A percentile compares a stretch with the other conserved stretches of the same genome.
Evolutionary conservation across 179 eudicot species (phyloP).

Genomic region (Beta corolliflora): DNA sequence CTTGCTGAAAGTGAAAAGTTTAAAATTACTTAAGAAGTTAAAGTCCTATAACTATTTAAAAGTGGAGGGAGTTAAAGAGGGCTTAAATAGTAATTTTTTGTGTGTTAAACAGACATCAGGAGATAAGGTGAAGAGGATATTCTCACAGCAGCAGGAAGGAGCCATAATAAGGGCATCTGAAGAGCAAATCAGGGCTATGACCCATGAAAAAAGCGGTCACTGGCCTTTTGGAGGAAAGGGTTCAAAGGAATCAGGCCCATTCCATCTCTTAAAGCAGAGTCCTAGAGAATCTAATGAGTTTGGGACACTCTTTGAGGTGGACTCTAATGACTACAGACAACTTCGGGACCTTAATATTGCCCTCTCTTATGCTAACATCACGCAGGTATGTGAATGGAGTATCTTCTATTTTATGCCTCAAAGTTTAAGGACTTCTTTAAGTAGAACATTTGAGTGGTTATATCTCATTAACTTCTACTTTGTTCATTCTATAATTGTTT

Average conservation of each 20-base stretch:
- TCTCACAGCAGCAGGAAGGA: constrained; percentile 55
- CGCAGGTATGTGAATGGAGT: constrained; percentile 41
- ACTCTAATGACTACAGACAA: constrained; percentile 35
- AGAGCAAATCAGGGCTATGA: constrained; percentile 72
- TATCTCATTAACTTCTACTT: too few species aligned
- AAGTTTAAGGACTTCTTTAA: too few species aligned
- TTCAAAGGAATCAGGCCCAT: constrained; percentile 24
- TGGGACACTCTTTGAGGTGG: constrained; percentile 53
- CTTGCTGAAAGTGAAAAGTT: too few species aligned
- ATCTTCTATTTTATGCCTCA: background rate
- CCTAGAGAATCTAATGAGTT: constrained; percentile 54
- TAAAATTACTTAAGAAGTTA: too few species aligned
- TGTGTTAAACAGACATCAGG: constrained; percentile 37
- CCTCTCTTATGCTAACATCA: constrained; percentile 60
- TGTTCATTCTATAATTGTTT: too few species aligned
- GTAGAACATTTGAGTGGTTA: too few species aligned
- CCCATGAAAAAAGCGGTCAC: constrained; percentile 40
- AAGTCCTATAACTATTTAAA: background rate
- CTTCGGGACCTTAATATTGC: constrained; percentile 49
- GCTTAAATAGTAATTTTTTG: background rate
- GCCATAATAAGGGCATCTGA: constrained; percentile 51
- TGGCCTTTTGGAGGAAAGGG: constrained; percentile 63
- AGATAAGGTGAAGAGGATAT: constrained; percentile 46
- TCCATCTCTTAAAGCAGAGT: constrained; percentile 44
- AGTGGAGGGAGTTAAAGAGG: too few species aligned